These are phyloP conservation scores for Atractiella rhizophila DNA, from an alignment of 768 basidiomycete species.

Conservation along the genomic window DNA sequence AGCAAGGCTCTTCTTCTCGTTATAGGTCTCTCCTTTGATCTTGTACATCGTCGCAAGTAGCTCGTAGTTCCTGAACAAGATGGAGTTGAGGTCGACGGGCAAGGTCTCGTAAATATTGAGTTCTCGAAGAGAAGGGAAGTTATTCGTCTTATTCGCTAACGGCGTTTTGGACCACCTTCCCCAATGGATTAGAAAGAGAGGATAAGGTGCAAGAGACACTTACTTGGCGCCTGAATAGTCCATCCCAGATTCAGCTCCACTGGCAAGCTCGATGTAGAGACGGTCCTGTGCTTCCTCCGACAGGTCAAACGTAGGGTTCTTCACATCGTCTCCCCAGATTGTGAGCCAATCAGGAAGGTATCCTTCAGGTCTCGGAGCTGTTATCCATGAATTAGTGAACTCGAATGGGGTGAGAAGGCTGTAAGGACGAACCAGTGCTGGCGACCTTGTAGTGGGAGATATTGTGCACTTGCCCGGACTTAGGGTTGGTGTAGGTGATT, in stretches of 20 bases:
- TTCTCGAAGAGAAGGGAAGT: slow-evolving; percentile 36
- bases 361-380: slow-evolving; percentile 72
- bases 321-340: slow-evolving; percentile 33
- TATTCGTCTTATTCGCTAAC: slow-evolving; percentile 23
- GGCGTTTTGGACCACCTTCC: slow-evolving; percentile 26
- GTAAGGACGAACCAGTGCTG: too few species aligned
- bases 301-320: slow-evolving; percentile 16
- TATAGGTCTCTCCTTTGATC: background rate
- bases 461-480: slow-evolving; percentile 28
- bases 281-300: slow-evolving; percentile 30
- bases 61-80: slow-evolving; percentile 35
- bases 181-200: background rate
- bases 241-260: slow-evolving; percentile 40
- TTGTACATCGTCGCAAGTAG: slow-evolving; percentile 3
- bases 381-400: too few species aligned
- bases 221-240: slow-evolving; percentile 16
- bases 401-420: too few species aligned
- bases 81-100: slow-evolving; percentile 57
- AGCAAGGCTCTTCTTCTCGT: slow-evolving; percentile 4
- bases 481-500: slow-evolving; percentile 19
- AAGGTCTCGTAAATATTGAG: slow-evolving; percentile 45
- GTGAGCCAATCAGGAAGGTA: slow-evolving; percentile 43
- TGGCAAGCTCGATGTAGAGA: slow-evolving; percentile 67
- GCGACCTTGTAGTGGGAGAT: slow-evolving; percentile 51
- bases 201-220: background rate